phyloP scores from a whole-genome alignment of 2,329 filamentous ascomycete species.

The Fusarium keratoplasticum region DNA sequence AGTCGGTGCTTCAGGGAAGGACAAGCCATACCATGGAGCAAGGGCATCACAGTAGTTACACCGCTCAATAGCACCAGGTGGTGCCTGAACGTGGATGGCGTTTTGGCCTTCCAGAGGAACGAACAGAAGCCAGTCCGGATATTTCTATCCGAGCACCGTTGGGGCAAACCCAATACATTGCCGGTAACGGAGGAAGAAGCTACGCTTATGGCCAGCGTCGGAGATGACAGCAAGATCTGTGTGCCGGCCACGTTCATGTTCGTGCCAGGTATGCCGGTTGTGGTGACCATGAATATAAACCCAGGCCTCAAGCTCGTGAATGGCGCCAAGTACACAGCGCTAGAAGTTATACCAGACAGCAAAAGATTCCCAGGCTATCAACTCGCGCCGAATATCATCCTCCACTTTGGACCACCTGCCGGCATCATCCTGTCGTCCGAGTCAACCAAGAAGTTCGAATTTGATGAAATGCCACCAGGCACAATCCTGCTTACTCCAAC shows the following conservation, averaged over 20 bases:
- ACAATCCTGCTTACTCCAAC: neutral
- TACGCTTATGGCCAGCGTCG: neutral
- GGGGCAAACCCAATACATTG: neutral
- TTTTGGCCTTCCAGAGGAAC: neutral
- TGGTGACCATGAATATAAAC: neutral
- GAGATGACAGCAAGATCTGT: neutral
- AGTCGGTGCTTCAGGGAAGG: neutral
- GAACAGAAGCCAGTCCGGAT: neutral
- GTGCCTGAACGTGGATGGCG: neutral
- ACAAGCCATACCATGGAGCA: neutral
- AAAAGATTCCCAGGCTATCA: neutral
- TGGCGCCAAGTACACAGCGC: neutral
- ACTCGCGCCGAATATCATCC: neutral
- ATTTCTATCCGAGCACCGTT: neutral
- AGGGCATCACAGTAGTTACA: neutral
- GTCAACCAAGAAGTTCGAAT: neutral
- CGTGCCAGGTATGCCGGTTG: neutral
- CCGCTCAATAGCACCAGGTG: neutral
- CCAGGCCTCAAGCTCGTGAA: neutral
- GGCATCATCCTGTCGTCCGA: neutral
- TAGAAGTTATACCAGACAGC: neutral
- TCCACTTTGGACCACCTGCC: neutral
- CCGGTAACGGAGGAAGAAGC: neutral
- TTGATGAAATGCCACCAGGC: neutral
- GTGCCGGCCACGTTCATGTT: neutral